Percentiles rank a stretch among this genome's conserved stretches.
These are phyloP conservation scores for Tephrocybe sp. DNA, from an alignment of 768 basidiomycete genomes.

Conservation along the genomic window DNA sequence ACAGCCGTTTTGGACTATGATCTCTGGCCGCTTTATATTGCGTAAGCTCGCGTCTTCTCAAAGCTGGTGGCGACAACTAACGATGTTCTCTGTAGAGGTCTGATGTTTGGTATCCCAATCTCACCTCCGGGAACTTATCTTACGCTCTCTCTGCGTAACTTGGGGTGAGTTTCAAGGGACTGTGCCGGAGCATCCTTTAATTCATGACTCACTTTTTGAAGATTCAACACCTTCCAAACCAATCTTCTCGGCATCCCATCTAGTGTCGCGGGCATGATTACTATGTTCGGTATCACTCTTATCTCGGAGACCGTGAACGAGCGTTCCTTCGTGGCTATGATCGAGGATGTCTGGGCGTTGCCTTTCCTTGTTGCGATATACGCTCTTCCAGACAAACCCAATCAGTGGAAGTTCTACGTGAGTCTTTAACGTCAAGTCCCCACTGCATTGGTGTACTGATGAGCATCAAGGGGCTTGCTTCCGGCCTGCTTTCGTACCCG, in stretches of 20 bases:
- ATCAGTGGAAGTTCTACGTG: slow-evolving; percentile 56
- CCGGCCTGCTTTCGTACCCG: slow-evolving; percentile 47
- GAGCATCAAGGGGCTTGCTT: slow-evolving; percentile 43
- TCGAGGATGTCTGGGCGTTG: slow-evolving; percentile 57
- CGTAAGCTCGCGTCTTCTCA: slow-evolving; percentile 29
- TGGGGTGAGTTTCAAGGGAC: slow-evolving; percentile 36
- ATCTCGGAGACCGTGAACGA: slow-evolving; percentile 55
- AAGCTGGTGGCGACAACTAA: background rate
- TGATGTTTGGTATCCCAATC: slow-evolving; percentile 53
- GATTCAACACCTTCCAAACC: slow-evolving; percentile 59
- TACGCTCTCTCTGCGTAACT: slow-evolving; percentile 52
- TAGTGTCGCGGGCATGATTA: slow-evolving; percentile 48
- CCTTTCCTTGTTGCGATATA: slow-evolving; percentile 62
- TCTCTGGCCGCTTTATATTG: slow-evolving; percentile 67
- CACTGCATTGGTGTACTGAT: no score
- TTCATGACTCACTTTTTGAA: slow-evolving; percentile 14
- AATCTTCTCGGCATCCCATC: slow-evolving; percentile 64
- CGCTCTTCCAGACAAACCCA: slow-evolving; percentile 43
- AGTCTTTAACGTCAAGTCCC: slow-evolving; percentile 14
- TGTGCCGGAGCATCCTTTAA: background rate
- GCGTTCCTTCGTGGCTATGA: slow-evolving; percentile 53
- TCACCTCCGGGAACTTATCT: slow-evolving; percentile 54
- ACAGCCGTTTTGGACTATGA: slow-evolving; percentile 59
- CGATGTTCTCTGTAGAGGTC: slow-evolving; percentile 33
- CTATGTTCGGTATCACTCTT: slow-evolving; percentile 49